Evolutionary conservation across 2,329 filamentous ascomycete species (phyloP).

Genomic region (Venturia aucupariae): DNA sequence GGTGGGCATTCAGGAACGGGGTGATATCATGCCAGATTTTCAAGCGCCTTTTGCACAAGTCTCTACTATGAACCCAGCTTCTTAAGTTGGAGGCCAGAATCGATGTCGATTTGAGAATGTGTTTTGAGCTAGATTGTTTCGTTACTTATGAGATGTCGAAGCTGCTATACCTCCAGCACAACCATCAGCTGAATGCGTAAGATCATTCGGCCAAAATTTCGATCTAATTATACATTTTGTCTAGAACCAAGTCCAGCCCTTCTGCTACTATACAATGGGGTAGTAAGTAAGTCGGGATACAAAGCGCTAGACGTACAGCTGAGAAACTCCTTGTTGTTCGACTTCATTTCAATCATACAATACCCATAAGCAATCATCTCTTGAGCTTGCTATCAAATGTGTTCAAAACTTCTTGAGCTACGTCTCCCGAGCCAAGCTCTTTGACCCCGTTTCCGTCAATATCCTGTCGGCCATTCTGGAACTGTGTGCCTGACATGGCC

Average conservation of each 20-base stretch:
- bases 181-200: too few species aligned
- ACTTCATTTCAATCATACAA: neutral
- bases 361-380: neutral
- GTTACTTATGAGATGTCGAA: too few species aligned
- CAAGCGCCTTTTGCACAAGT: too few species aligned
- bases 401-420: neutral
- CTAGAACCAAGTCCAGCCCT: neutral
- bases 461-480: neutral
- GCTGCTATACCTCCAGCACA: too few species aligned
- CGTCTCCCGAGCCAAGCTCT: slow-evolving; percentile 1
- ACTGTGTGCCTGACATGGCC: neutral
- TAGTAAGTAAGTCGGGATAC: neutral
- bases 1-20: too few species aligned
- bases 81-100: too few species aligned
- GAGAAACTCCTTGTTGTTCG: neutral
- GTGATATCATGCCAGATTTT: too few species aligned
- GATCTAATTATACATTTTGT: neutral
- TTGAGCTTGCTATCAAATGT: slow-evolving; percentile 2
- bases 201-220: neutral
- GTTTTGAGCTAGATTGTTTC: too few species aligned
- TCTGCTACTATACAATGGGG: neutral
- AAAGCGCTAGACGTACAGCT: neutral
- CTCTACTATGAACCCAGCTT: too few species aligned
- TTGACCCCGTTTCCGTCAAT: neutral
- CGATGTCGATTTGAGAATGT: too few species aligned